A percentile compares a stretch with the other conserved stretches of the same genome.
phyloP scores from a whole-genome alignment of 306 rosid genomes.

The Benincasa hispida region DNA sequence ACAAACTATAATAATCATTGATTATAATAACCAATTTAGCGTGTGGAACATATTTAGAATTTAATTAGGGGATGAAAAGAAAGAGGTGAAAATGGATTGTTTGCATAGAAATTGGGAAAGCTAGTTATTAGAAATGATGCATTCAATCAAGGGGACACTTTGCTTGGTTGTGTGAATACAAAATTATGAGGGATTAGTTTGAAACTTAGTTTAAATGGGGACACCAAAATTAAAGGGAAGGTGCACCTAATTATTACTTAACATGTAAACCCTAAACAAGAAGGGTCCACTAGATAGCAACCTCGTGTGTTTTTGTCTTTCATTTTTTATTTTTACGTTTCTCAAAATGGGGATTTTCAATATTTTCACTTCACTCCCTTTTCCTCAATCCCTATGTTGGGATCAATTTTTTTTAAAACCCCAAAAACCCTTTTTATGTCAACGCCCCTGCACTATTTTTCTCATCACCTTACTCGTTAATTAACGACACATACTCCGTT shows the following conservation, averaged over 20 bases:
- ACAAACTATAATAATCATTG: too few relatives aligned
- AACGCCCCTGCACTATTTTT: not conserved
- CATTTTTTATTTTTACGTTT: not conserved
- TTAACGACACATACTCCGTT: too few relatives aligned
- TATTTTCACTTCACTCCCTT: not conserved
- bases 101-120: not conserved
- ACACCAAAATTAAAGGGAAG: slow-evolving; percentile 24
- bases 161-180: slow-evolving; percentile 51
- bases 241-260: slow-evolving; percentile 39
- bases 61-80: too few relatives aligned
- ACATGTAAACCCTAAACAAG: slow-evolving; percentile 15
- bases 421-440: not conserved
- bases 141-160: slow-evolving; percentile 58
- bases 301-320: not conserved
- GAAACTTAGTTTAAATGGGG: slow-evolving; percentile 14
- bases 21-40: too few relatives aligned
- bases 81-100: not conserved
- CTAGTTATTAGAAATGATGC: slow-evolving; percentile 9
- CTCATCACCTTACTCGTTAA: too few relatives aligned
- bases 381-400: slow-evolving; percentile 3
- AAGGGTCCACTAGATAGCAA: slow-evolving; percentile 25
- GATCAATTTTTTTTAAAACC: not conserved
- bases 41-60: too few relatives aligned
- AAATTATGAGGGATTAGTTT: slow-evolving; percentile 29
- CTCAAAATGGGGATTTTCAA: not conserved